Evolutionary conservation across 2,329 filamentous ascomycete genomes (phyloP), one percentile per base, ranked within the genome.

Genomic region (Aspergillus candidus): DNA sequence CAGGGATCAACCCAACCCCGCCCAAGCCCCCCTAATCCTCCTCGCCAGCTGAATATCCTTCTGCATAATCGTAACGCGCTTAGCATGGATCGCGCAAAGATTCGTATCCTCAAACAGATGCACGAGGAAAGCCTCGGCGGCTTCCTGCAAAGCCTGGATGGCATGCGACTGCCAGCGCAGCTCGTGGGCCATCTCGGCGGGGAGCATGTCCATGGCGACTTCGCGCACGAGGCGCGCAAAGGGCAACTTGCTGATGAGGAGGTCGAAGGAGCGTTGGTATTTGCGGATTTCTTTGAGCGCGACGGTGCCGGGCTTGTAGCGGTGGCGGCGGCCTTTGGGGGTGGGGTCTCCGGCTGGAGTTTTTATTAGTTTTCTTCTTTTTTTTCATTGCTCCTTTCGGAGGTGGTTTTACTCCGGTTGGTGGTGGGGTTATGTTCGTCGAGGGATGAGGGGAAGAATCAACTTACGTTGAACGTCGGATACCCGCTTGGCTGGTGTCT

Each of bases 61-160:
- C 69, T 93, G 89, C 87, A 94, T 91, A 58, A 96, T 94, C 32
- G 91, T 97, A 41, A 97, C 89, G 65, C 91, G 79, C 74, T 95
- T 96, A 50, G 91, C 93, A 70, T 97, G 91, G 58, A 97, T 90
- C 51, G 91, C 93, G 72, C 91, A 96, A 34, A 97, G 78, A 72
- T 97, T 96, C 53, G 88, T 88, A 69, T 94, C 88, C 66, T 96
- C 90, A 62, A 97, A 96, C n/a, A 97, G 75, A 63, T 94, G 90
- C 47, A 97, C 86, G 56, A 97, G 77, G 69, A 94, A 97, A 4
- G 91, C 91, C 72, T 97, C 91, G n/a, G 90, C 82, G 11, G 91
- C 88, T 74, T 97, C 91, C 70, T 97, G 91, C 3, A 97, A 77
- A 11, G 91, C 91, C 61, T 86, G 82, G 59, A 97, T 93, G 40